phyloP scores from a whole-genome alignment of 192 early-diverging fungal genomes.

The Haplosporangium gracile region DNA sequence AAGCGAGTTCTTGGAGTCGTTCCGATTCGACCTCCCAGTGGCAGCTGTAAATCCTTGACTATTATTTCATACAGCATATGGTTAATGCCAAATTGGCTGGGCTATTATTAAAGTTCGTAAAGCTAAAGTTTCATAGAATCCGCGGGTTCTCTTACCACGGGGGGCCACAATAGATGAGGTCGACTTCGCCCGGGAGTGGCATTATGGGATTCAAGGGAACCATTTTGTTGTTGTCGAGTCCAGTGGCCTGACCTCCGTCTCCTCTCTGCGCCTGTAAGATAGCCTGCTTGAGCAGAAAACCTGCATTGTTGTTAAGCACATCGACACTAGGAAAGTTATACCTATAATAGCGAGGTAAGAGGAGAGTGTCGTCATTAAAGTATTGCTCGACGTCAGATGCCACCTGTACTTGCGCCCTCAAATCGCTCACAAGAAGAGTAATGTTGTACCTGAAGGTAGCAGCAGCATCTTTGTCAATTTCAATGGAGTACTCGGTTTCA shows the following conservation, averaged over 20 bases:
- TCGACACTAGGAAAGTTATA: conserved; percentile 72
- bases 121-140: no score
- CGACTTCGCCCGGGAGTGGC: conserved; percentile 72
- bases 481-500: conserved; percentile 74
- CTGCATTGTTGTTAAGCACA: conserved; percentile 74
- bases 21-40: conserved; percentile 71
- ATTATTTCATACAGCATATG: not conserved
- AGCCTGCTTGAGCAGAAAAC: conserved; percentile 73
- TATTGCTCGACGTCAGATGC: not conserved
- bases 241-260: conserved; percentile 31
- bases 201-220: conserved; percentile 56
- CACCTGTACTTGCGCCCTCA: not conserved
- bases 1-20: conserved; percentile 77
- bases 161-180: conserved; percentile 82
- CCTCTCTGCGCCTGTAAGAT: conserved; percentile 59
- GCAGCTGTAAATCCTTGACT: conserved; percentile 75
- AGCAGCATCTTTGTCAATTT: conserved; percentile 70
- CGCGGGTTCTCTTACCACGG: conserved; percentile 59
- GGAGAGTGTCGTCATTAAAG: conserved; percentile 2
- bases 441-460: conserved; percentile 65
- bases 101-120: no score
- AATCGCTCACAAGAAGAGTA: not conserved
- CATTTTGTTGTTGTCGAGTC: conserved; percentile 57
- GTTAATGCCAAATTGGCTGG: not conserved
- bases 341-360: conserved; percentile 27